These are phyloP conservation scores for Rhizopogon rudus DNA, from an alignment of 768 basidiomycete species.

Conservation along the genomic window DNA sequence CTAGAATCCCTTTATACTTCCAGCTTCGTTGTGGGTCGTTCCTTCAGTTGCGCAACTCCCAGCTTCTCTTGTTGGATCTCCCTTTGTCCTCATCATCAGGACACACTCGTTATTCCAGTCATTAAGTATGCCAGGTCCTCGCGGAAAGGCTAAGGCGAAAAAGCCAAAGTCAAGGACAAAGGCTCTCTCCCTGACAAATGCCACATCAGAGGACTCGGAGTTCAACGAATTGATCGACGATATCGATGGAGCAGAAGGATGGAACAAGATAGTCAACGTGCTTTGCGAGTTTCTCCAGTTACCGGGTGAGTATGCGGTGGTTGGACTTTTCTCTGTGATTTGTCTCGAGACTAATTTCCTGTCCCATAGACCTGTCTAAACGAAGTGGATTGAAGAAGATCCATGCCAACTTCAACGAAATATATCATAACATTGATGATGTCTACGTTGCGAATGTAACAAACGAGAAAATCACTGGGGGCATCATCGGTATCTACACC, in stretches of 20 bases:
- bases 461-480: constrained; percentile 48
- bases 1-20: neutral
- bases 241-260: constrained; percentile 44
- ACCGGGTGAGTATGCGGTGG: constrained; percentile 41
- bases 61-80: neutral
- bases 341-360: neutral
- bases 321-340: neutral
- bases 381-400: constrained; percentile 60
- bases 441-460: constrained; percentile 37
- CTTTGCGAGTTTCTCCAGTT: constrained; percentile 48
- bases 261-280: constrained; percentile 41
- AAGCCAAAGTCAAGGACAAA: constrained; percentile 16
- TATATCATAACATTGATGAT: constrained; percentile 46
- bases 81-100: neutral
- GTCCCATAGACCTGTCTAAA: constrained; percentile 42
- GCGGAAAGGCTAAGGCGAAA: constrained; percentile 17
- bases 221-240: constrained; percentile 25
- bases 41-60: neutral
- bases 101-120: neutral
- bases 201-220: constrained; percentile 2
- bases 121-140: constrained; percentile 21
- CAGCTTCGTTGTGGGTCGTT: neutral
- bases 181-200: neutral
- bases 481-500: constrained; percentile 56
- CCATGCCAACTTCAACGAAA: constrained; percentile 49